Percentiles rank a stretch among this genome's conserved stretches.
These are phyloP conservation scores for Malbranchea cinnamomea DNA, from an alignment of 2,329 filamentous ascomycete species.

Conservation along the genomic window DNA sequence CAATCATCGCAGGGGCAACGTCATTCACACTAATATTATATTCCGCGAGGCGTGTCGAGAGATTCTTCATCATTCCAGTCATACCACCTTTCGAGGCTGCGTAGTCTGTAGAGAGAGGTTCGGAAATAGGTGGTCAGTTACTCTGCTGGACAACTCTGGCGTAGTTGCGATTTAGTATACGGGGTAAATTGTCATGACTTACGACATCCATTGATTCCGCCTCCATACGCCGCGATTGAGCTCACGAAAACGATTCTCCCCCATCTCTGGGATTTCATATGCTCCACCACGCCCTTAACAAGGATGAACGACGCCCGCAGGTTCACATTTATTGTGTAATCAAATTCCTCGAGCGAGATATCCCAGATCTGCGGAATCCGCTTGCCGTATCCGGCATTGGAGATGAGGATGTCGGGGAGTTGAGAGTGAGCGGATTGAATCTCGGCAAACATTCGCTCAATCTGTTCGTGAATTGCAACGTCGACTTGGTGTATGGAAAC, in stretches of 20 bases:
- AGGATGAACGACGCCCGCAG: constrained; percentile 48
- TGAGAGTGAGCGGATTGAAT: constrained; percentile 37
- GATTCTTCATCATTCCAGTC: constrained; percentile 50
- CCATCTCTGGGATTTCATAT: constrained; percentile 46
- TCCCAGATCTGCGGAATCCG: constrained; percentile 42
- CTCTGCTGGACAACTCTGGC: no score
- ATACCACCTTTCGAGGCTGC: constrained; percentile 48
- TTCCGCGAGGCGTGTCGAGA: constrained; percentile 43
- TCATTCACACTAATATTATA: constrained; percentile 52
- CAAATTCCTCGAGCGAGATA: constrained; percentile 49
- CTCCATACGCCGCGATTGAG: constrained; percentile 47
- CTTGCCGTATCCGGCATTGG: constrained; percentile 52
- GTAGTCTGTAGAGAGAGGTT: constrained; percentile 24
- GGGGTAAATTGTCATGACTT: constrained; percentile 9
- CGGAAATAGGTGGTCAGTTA: no score
- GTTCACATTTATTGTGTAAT: constrained; percentile 48
- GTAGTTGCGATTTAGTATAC: no score
- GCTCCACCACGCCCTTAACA: constrained; percentile 43
- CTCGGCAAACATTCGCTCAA: constrained; percentile 39
- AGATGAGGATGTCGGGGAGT: constrained; percentile 47
- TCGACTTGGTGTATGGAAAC: constrained; percentile 45
- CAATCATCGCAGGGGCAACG: constrained; percentile 55
- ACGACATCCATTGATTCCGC: constrained; percentile 48
- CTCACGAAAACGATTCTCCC: constrained; percentile 50
- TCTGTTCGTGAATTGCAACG: constrained; percentile 38